A percentile compares a stretch with the other conserved stretches of the same genome.
Conservation (phyloP, 2,329 filamentous ascomycete species). For the Rachicladosporium sp. region DNA sequence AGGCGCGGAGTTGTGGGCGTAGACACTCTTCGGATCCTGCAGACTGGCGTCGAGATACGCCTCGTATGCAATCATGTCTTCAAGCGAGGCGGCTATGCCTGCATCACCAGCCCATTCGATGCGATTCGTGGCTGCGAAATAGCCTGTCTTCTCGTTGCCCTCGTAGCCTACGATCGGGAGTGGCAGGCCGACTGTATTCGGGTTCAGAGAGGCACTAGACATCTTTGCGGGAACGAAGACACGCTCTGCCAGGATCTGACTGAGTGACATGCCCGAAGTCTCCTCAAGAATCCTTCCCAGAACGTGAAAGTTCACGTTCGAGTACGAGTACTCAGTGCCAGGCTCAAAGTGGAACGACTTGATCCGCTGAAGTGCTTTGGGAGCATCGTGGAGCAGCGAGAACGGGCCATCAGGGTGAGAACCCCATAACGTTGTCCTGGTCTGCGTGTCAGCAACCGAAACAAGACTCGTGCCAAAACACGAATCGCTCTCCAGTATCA, state of each 20-base stretch:
- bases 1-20: constrained; percentile 18
- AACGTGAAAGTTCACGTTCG: constrained; percentile 33
- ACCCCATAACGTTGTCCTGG: constrained; percentile 29
- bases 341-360: constrained; percentile 31
- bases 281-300: constrained; percentile 28
- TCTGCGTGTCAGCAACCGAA: neutral
- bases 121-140: constrained; percentile 25
- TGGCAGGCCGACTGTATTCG: constrained; percentile 27
- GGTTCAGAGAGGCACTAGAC: constrained; percentile 28
- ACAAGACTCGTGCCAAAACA: no score
- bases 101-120: constrained; percentile 38
- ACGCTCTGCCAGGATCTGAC: constrained; percentile 24
- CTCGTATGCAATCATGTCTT: constrained; percentile 37
- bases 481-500: no score
- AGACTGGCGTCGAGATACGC: constrained; percentile 25
- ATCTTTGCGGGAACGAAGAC: constrained; percentile 32
- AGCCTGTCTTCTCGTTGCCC: constrained; percentile 27
- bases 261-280: constrained; percentile 25
- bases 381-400: constrained; percentile 23
- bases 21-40: constrained; percentile 24
- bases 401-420: constrained; percentile 29
- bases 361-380: constrained; percentile 18
- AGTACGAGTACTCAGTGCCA: constrained; percentile 33
- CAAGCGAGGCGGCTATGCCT: constrained; percentile 31
- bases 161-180: constrained; percentile 33